phyloP scores from a whole-genome alignment of 2,329 filamentous ascomycete genomes.

The Coniochaeta prunicola region DNA sequence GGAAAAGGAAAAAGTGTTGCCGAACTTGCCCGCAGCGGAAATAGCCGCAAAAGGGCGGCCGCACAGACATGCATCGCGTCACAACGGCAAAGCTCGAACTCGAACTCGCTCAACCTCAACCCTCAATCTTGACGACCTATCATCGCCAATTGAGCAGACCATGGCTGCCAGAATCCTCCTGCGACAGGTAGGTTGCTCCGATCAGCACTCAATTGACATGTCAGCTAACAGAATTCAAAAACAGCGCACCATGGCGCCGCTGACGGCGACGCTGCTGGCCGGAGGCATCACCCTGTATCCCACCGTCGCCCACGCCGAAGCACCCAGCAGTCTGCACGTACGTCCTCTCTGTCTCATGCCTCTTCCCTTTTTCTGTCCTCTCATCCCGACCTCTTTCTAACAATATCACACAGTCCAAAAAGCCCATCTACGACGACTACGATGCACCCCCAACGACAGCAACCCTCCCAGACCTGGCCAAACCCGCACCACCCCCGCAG shows the following conservation, averaged over 20 bases:
- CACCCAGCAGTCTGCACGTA: constrained; percentile 24
- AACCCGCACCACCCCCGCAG: constrained; percentile 6
- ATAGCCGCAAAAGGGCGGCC: constrained; percentile 16
- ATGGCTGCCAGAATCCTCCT: constrained; percentile 56
- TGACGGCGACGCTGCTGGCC: constrained; percentile 44
- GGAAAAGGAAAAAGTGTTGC: constrained; percentile 3
- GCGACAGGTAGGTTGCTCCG: constrained; percentile 37
- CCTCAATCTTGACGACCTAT: too few relatives aligned
- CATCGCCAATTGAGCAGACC: constrained; percentile 38
- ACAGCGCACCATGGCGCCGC: constrained; percentile 46
- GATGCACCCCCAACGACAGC: constrained; percentile 32
- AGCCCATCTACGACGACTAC: constrained; percentile 76
- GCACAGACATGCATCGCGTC: constrained; percentile 3
- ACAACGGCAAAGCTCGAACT: constrained; percentile 2
- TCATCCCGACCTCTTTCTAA: background rate
- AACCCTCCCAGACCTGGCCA: constrained; percentile 14
- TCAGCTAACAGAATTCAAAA: constrained; percentile 3
- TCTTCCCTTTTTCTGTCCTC: background rate
- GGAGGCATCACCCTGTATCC: constrained; percentile 41
- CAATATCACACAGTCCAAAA: constrained; percentile 36
- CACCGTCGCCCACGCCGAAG: constrained; percentile 43
- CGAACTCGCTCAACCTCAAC: too few relatives aligned
- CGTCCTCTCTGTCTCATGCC: constrained; percentile 2
- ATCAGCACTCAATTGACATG: constrained; percentile 5
- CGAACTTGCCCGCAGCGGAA: constrained; percentile 14